Evolutionary conservation across 2,329 filamentous ascomycete genomes (phyloP).

Genomic region (Exophiala spinifera): DNA sequence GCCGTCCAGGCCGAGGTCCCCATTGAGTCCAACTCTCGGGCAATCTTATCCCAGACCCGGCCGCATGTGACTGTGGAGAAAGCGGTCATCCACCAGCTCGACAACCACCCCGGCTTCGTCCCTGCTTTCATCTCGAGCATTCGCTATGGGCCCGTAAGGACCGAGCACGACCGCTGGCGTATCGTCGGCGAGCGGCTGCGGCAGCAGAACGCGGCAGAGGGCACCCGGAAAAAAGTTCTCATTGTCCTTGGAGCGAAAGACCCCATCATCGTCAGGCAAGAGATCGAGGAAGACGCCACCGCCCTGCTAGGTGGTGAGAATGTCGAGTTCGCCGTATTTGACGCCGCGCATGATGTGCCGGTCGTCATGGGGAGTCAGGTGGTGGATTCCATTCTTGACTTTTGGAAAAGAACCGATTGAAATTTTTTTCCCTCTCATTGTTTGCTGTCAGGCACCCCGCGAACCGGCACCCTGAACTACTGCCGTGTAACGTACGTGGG

Average conservation of each 20-base stretch:
- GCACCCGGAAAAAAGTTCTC: conserved; percentile 49
- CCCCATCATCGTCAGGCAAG: conserved; percentile 62
- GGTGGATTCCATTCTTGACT: conserved; percentile 49
- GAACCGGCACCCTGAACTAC: no score
- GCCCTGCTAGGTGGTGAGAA: conserved; percentile 55
- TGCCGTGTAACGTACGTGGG: no score
- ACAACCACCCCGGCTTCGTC: conserved; percentile 64
- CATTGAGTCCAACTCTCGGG: conserved; percentile 36
- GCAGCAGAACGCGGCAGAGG: conserved; percentile 37
- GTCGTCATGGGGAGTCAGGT: conserved; percentile 60
- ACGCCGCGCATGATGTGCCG: conserved; percentile 68
- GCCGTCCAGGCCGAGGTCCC: conserved; percentile 43
- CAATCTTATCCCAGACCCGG: conserved; percentile 52
- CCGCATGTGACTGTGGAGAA: conserved; percentile 57
- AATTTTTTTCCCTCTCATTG: no score
- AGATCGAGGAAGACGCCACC: conserved; percentile 61
- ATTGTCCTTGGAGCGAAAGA: conserved; percentile 66
- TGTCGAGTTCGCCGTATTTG: conserved; percentile 55
- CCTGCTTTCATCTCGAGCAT: conserved; percentile 69
- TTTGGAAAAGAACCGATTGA: conserved; percentile 35
- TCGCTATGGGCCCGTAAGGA: conserved; percentile 65
- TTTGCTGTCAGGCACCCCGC: no score
- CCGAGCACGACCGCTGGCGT: conserved; percentile 61
- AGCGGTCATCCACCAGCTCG: conserved; percentile 68
- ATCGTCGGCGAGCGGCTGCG: conserved; percentile 52